These are phyloP conservation scores for Salvia miltiorrhiza DNA, from an alignment of 257 asterid genomes.

Conservation along the genomic window DNA sequence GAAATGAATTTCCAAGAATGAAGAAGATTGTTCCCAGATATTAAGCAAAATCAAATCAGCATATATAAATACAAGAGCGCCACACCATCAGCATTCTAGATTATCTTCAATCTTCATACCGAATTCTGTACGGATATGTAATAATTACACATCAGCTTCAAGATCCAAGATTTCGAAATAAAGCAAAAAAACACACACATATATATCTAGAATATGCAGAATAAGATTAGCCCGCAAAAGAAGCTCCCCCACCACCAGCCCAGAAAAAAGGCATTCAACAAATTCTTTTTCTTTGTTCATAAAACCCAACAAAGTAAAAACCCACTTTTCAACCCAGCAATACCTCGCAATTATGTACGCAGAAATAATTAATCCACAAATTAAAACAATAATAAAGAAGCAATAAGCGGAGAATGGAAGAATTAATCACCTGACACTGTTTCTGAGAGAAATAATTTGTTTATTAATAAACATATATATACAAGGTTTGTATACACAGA, in stretches of 20 bases:
- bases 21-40: constrained; percentile 1
- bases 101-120: constrained; percentile 17
- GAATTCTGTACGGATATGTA: constrained; percentile 38
- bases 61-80: not conserved
- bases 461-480: constrained; percentile 3
- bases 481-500: not conserved
- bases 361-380: constrained; percentile 15
- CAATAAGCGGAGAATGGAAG: constrained; percentile 22
- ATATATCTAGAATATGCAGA: constrained; percentile 2
- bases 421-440: constrained; percentile 48
- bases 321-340: constrained; percentile 16
- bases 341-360: not conserved
- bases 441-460: constrained; percentile 27
- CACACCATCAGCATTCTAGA: constrained; percentile 11
- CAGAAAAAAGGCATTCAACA: constrained; percentile 18
- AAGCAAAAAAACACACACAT: constrained; percentile 15
- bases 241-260: constrained; percentile 21
- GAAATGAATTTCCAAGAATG: not conserved
- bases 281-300: constrained; percentile 2
- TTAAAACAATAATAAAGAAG: not conserved
- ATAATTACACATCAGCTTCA: constrained; percentile 31
- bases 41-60: constrained; percentile 12
- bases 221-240: constrained; percentile 10
- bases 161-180: constrained; percentile 44
- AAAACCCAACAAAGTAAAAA: constrained; percentile 19